These are phyloP conservation scores for Pestalotiopsis sp. DNA, from an alignment of 2,329 filamentous ascomycete species.

Conservation along the genomic window DNA sequence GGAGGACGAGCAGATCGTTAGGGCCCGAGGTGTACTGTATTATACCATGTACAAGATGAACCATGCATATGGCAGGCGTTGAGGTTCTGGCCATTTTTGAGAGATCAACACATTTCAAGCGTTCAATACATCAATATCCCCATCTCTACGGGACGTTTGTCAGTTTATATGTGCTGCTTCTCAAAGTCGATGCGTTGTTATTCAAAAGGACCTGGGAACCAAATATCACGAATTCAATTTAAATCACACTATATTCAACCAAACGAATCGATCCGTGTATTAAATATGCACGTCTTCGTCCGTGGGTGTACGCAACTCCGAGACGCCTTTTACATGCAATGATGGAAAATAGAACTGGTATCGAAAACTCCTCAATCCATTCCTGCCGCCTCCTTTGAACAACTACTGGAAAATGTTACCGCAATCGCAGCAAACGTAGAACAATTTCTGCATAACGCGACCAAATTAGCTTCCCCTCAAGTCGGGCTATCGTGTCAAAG, in stretches of 20 bases:
- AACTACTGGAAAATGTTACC: constrained; percentile 77
- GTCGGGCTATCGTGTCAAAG: neutral
- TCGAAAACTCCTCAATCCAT: constrained; percentile 20
- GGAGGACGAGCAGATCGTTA: neutral
- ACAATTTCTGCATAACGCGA: constrained; percentile 68
- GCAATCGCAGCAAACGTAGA: constrained; percentile 93
- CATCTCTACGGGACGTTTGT: neutral
- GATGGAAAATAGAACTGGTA: constrained; percentile 17
- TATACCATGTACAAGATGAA: constrained; percentile 7
- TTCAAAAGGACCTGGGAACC: neutral
- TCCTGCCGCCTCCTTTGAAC: constrained; percentile 8
- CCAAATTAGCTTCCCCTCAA: constrained; percentile 4
- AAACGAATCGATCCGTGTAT: neutral
- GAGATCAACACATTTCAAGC: constrained; percentile 1
- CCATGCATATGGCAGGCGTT: constrained; percentile 22
- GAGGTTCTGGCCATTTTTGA: constrained; percentile 2
- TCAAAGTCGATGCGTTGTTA: no score
- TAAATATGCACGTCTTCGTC: neutral
- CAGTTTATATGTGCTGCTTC: no score
- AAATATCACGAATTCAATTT: neutral
- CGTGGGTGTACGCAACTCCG: constrained; percentile 9
- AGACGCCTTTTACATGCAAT: constrained; percentile 28
- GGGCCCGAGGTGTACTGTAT: constrained; percentile 13
- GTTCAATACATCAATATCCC: neutral
- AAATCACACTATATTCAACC: neutral